Evolutionary conservation across 345 rosid genomes (phyloP), one percentile per base, ranked within the genome.

Genomic region (Dimocarpus longan): DNA sequence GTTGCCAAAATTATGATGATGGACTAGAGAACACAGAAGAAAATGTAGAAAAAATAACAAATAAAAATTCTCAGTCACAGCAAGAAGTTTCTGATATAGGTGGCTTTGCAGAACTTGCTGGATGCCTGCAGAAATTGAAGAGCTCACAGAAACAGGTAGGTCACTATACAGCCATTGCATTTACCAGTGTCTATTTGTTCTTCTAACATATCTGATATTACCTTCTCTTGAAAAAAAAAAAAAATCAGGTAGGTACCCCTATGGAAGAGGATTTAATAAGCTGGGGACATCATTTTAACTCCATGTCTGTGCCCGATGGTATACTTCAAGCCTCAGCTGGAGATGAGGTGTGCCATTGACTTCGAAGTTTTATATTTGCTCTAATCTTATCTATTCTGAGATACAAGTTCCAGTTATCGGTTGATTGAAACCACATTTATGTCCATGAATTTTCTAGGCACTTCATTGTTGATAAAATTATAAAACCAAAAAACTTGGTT

Each of bases 261-360:
- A 76, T 91, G 78, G 99, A 93, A 84, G 98, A 96, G 86, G 97
- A 96, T 85, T 83, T 96, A 79, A 84, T 85, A 59, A 89, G 90
- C 84, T 96, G 99, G 99, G 97, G 95, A 37, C 99, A 96, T 88
- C 98, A 96, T 80, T 90, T 84, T 82, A 78, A 83, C 73, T 81
- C 97, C 32, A 84, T 83, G 1, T 84, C 98, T 19, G 95, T 96
- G 65, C 98, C 99, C 40, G 99, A 96, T 83, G 59, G 84, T 72
- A 81, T 93, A 74, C 90, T 96, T 71, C 98, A 93, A 85, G 97
- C 93, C 83, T 91, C 99, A 64, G 98, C 97, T 60, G 99, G 99
- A 43, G 92, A 87, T 24, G 98, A 94, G 99, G 98, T 94, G 67
- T 68, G 78, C 37, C 24, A 62, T 63, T 81, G 65, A 11, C 21